These are phyloP conservation scores for Chaetoscypha palmicola DNA, from an alignment of 2,329 filamentous ascomycete genomes.

Conservation along the genomic window DNA sequence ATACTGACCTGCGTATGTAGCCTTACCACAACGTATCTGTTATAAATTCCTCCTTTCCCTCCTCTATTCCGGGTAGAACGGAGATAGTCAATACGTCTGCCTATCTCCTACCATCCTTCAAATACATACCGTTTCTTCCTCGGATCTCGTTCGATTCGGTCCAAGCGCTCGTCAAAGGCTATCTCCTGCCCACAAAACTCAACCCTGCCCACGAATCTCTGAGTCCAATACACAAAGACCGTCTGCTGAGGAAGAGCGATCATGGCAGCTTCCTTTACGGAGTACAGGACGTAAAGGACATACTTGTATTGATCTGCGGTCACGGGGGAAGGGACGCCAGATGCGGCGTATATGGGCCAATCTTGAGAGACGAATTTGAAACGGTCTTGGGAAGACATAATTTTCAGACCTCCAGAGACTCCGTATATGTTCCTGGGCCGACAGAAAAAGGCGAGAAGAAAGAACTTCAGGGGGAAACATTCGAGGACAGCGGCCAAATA, in stretches of 20 bases:
- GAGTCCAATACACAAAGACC: conserved; percentile 50
- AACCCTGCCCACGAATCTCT: conserved; percentile 53
- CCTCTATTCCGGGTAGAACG: conserved; percentile 34
- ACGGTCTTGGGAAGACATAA: conserved; percentile 45
- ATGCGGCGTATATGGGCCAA: conserved; percentile 74
- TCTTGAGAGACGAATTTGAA: conserved; percentile 65
- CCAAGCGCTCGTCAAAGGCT: conserved; percentile 55
- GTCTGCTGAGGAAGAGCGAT: conserved; percentile 43
- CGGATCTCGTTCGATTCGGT: conserved; percentile 50
- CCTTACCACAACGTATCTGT: conserved; percentile 77
- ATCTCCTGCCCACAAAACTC: conserved; percentile 55
- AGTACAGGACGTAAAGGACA: conserved; percentile 56
- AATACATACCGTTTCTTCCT: conserved; percentile 67
- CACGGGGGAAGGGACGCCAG: conserved; percentile 75
- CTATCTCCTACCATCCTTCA: conserved; percentile 77
- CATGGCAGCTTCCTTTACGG: conserved; percentile 46
- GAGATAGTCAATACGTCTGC: conserved; percentile 52
- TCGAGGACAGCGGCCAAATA: conserved; percentile 22
- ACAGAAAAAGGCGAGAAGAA: conserved; percentile 23
- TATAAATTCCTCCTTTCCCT: conserved; percentile 67
- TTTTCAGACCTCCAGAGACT: conserved; percentile 41
- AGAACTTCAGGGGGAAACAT: conserved; percentile 17
- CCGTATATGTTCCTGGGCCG: conserved; percentile 35
- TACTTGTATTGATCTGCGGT: conserved; percentile 80
- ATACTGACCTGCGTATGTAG: too few relatives aligned